Evolutionary conservation across 2,329 filamentous ascomycete species (phyloP).

Genomic region (Sclerotinia borealis): DNA sequence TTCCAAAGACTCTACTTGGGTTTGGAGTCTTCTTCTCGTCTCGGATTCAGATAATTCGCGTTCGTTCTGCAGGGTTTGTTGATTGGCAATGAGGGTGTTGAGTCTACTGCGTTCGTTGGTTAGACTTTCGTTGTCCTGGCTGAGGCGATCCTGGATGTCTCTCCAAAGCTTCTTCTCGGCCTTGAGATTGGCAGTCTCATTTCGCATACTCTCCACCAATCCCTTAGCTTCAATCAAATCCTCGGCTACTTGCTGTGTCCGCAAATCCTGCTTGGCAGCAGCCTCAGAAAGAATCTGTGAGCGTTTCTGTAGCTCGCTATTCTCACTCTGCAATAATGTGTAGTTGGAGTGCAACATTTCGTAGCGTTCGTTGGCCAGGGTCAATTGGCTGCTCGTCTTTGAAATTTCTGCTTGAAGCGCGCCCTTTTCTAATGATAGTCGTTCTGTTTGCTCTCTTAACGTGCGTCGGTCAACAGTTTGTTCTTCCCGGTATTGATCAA

Average conservation of each 20-base stretch:
- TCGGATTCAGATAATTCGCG: slow-evolving; percentile 81
- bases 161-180: slow-evolving; percentile 94
- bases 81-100: slow-evolving; percentile 73
- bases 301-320: slow-evolving; percentile 78
- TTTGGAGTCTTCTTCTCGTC: slow-evolving; percentile 70
- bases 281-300: slow-evolving; percentile 71
- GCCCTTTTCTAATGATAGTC: slow-evolving; percentile 74
- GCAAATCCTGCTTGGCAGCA: slow-evolving; percentile 82
- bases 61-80: slow-evolving; percentile 89
- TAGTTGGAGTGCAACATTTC: slow-evolving; percentile 89
- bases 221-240: slow-evolving; percentile 84
- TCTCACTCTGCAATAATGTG: slow-evolving; percentile 75
- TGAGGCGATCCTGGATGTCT: slow-evolving; percentile 81
- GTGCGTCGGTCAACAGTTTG: slow-evolving; percentile 74
- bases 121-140: slow-evolving; percentile 79
- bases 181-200: slow-evolving; percentile 87
- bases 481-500: slow-evolving; percentile 84
- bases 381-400: slow-evolving; percentile 72
- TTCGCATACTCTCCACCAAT: slow-evolving; percentile 77
- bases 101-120: slow-evolving; percentile 79
- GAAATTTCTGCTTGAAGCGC: slow-evolving; percentile 77
- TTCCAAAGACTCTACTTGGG: slow-evolving; percentile 72
- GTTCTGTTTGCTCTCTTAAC: slow-evolving; percentile 78
- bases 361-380: slow-evolving; percentile 74
- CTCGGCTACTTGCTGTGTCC: slow-evolving; percentile 85